Percentiles rank a stretch among this genome's conserved stretches.
These are phyloP conservation scores for Erysimum cheiri DNA, from an alignment of 441 rosid genomes.

Conservation along the genomic window DNA sequence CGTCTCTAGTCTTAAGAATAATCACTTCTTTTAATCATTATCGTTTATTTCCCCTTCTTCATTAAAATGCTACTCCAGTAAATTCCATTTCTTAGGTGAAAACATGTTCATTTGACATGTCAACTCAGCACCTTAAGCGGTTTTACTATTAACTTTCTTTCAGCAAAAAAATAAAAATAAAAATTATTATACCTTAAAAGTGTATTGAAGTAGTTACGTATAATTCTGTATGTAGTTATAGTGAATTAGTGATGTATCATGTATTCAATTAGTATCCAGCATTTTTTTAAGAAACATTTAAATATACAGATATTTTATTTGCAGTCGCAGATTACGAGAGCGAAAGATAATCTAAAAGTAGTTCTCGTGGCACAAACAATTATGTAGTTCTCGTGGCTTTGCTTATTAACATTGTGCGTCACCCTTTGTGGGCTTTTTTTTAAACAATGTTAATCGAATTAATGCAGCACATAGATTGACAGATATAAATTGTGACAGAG, in stretches of 20 bases:
- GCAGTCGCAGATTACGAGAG: not conserved
- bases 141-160: not conserved
- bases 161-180: not conserved
- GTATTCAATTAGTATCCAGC: not conserved
- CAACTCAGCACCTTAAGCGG: slow-evolving; percentile 36
- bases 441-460: slow-evolving; percentile 13
- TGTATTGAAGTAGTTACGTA: not conserved
- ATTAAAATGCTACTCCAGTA: slow-evolving; percentile 21
- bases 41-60: slow-evolving; percentile 26
- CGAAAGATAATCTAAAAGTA: not conserved
- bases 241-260: not conserved
- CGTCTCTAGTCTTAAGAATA: slow-evolving; percentile 32
- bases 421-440: slow-evolving; percentile 10
- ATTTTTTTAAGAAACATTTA: no score
- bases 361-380: not conserved
- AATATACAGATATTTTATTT: not conserved
- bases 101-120: slow-evolving; percentile 30
- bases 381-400: slow-evolving; percentile 6
- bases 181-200: not conserved
- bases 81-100: slow-evolving; percentile 25
- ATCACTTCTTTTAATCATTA: slow-evolving; percentile 42
- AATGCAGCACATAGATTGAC: slow-evolving; percentile 5
- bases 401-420: slow-evolving; percentile 10
- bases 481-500: no score
- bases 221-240: not conserved